Base-by-base conservation (phyloP, 2,329 filamentous ascomycete species). In the Dactylellina leptospora region DNA sequence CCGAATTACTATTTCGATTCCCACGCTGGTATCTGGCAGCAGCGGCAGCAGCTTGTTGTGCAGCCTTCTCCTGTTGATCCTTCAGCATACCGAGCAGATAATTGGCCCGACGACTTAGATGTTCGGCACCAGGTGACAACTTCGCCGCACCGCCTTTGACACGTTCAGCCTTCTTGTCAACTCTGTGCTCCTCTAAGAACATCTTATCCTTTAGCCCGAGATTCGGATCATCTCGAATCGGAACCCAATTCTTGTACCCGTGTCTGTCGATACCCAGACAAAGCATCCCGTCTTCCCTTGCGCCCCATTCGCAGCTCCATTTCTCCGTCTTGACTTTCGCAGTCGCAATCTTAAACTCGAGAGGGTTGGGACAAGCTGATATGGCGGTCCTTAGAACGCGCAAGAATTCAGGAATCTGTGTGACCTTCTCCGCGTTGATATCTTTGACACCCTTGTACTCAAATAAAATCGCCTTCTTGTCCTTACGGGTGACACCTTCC, bases 121-220 rank as follows among this genome's bases (percentile, higher is more conserved):
- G 95, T 25, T 99, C 95, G 20, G 95, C 93, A n/a, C 95, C 95
- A 2, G 95, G 95, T 5, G 76, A 76, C 18, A 73, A 16, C 50
- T 77, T 77, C 13, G 60, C 61, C 6, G 62, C 71, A 16, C 60
- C 70, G 1, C 93, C 96, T 77, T 92, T 91, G 77, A 84, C 90
- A 33, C 95, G 89, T 80, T 97, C 92, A 77, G 95, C 93, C 79
- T 97, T 97, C 82, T 96, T 95, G 79, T 96, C 95, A 16, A 97
- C 93, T n/a, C 93, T 90, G 79, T 97, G 93, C 80, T 99, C 96
- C 79, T 99, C 95, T 0, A 99, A 82, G 82, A 96, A 99, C 79
- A 97, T 91, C 78, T 97, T 97, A 77, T 96, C 92, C 1, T 83
- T 82, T 82, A 99, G 88, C 6, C 88, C 90, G 20, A 99, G 86